Evolutionary conservation across 352 stramenopile genomes (phyloP), one percentile per base, ranked within the genome.

Genomic region (Phytophthora pisi): DNA sequence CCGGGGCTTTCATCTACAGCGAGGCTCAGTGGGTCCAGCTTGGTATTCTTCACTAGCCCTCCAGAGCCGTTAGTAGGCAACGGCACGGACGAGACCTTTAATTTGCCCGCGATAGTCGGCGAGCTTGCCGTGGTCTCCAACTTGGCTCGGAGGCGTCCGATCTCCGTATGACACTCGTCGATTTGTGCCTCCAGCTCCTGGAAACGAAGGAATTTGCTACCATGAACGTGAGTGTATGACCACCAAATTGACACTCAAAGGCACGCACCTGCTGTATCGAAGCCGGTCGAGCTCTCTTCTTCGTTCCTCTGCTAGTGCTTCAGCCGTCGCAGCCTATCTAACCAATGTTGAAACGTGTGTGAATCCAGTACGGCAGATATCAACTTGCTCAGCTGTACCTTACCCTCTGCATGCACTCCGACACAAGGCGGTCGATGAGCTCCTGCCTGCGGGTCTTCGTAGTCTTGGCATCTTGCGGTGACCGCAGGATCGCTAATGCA

Each of bases 141-240:
- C 51, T 81, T 62, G 4, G 53, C 55, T 28, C 75, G 68, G 26
- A 92, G 63, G 4, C 76, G 76, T 47, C 85, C 68, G 26, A 92
- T 86, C 58, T 92, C 84, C 8, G 23, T 36, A 34, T 82, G 68
- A 30, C 78, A 87, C 52, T 92, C 84, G 36, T 89, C 79, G 23
- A 89, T 72, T 43, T 92, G 79, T 31, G 81, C 49, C 36, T 90
- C 79, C 5, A 89, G 59, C 49, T 92, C 84, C 57, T 89, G 84
- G 38, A 81, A 84, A 2, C 80, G 81, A 59, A 92, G 74, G 57
- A 90, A 92, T 58, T 92, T 92, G 52, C 81, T 88, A 61, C 24
- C 34, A 56, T 43, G 13, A 23, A 8, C 9, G 43, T 72, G 38
- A 60, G 31, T 51, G 24, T 45, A 23, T 28, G 9, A 10, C 3